Base-by-base conservation (phyloP, 2,329 filamentous ascomycete genomes). In the Botrytis galanthina region DNA sequence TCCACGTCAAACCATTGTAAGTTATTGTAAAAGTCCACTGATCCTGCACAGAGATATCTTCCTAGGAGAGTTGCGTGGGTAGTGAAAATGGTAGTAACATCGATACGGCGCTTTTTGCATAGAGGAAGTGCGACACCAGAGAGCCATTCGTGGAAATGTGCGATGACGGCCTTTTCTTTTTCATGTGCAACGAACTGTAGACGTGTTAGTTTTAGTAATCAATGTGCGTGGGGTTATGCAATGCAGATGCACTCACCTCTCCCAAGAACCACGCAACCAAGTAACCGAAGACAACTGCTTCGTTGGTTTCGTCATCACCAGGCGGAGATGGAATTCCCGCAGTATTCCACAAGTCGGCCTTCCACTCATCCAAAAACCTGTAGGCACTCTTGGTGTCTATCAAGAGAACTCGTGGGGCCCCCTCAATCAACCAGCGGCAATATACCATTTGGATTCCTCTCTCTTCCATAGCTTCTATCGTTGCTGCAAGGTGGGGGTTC, bases 11-110 rank as follows among this genome's bases (percentile, higher is more conserved):
- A 98, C 85, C 91, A 92, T 83, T 98, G 95, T 71, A 99, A 88
- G 83, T 98, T 98, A 86, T 98, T 99, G 88, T 99, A 99, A 82
- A 99, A 98, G 82, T 99, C 96, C 76, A 98, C 96, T 0, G 95
- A 98, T 71, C 96, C 96, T 70, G 96, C 96, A 82, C 96, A 98
- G 67, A 98, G 92, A 81, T 99, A 98, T 80, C 96, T 92, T 75
- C 96, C 96, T 67, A 99, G 90, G 18, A 99, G 88, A 9, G 96
- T 98, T 37, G 96, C 96, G 84, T 98, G 96, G 3, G 96, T 99
- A 60, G 96, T 99, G 86, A 98, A 98, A 82, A 98, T 98, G 78
- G 96, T 98, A 29, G 96, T 98, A 69, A 98, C 89, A 81, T 98
- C 96, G 83, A 98, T 98, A 80, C 93, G 92, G 75, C 96, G 91